phyloP scores from a whole-genome alignment of 306 rosid species.

The Argentina anserina region DNA sequence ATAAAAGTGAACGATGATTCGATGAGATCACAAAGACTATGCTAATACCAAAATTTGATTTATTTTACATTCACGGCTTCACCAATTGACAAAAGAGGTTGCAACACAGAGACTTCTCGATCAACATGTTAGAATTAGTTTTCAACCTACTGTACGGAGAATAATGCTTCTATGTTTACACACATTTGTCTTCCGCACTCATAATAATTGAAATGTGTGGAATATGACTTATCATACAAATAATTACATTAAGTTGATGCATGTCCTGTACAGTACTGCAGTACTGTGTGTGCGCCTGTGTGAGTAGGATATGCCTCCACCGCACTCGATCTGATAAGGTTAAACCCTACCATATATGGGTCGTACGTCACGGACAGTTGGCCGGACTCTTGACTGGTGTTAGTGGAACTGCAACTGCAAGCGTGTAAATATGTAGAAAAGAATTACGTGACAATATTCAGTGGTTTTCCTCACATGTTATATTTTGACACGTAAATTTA shows the following conservation, averaged over 20 bases:
- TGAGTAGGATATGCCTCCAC: neutral
- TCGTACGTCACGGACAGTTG: constrained; percentile 3
- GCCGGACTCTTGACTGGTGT: neutral
- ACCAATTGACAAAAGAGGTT: too few relatives aligned
- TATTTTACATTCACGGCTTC: too few relatives aligned
- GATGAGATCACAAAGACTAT: too few relatives aligned
- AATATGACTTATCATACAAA: neutral
- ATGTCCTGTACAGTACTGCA: neutral
- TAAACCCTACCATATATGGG: neutral
- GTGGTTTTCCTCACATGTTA: too few relatives aligned
- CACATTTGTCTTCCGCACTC: neutral
- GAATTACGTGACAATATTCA: too few relatives aligned
- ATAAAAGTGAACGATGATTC: too few relatives aligned
- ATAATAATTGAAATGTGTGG: neutral
- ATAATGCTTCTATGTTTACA: neutral
- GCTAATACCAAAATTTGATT: too few relatives aligned
- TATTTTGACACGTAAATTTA: too few relatives aligned
- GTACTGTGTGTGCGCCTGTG: neutral
- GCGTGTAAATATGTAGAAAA: too few relatives aligned
- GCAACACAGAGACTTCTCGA: neutral
- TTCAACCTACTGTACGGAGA: too few relatives aligned
- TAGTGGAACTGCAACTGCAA: neutral
- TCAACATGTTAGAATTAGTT: neutral
- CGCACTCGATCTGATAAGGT: neutral
- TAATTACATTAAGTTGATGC: neutral